Evolutionary conservation across 2,329 filamentous ascomycete genomes (phyloP).

Genomic region (Pseudogymnoascus sp.): DNA sequence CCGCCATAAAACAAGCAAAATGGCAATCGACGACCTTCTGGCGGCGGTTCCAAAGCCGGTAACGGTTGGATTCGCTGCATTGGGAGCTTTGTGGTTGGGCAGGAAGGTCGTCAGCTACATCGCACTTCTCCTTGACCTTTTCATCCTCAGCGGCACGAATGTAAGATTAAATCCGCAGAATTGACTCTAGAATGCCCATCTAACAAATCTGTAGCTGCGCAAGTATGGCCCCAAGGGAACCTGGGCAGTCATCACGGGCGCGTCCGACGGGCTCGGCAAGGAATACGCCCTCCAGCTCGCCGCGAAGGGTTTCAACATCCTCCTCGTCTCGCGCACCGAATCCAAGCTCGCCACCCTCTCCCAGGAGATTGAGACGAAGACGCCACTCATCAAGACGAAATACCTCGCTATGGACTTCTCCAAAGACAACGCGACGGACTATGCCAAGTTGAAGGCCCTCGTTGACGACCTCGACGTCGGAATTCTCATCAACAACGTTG

Average conservation of each 20-base stretch:
- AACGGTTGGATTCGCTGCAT: constrained; percentile 34
- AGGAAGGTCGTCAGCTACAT: constrained; percentile 51
- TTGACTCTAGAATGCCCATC: background rate
- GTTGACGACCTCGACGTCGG: constrained; percentile 70
- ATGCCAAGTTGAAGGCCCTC: constrained; percentile 60
- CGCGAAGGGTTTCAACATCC: constrained; percentile 83
- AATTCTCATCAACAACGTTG: constrained; percentile 94
- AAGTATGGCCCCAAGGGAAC: constrained; percentile 86
- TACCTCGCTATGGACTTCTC: constrained; percentile 88
- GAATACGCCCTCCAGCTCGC: constrained; percentile 91
- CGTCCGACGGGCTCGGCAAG: constrained; percentile 93
- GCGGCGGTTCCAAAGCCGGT: constrained; percentile 36
- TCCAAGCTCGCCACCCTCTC: constrained; percentile 79
- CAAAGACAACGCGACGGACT: constrained; percentile 70
- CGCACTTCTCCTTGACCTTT: constrained; percentile 57
- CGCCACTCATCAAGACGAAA: constrained; percentile 60
- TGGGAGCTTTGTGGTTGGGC: constrained; percentile 53
- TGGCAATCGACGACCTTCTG: constrained; percentile 28
- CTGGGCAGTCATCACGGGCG: constrained; percentile 91
- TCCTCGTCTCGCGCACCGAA: constrained; percentile 91
- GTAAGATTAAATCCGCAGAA: constrained; percentile 35
- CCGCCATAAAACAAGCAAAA: background rate
- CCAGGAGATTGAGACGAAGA: constrained; percentile 62
- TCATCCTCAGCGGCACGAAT: constrained; percentile 57
- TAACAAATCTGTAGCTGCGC: constrained; percentile 48